Evolutionary conservation across 1,139 yeast genomes (phyloP), one percentile per base, ranked within the genome.

Genomic region (Martiniozyma asiatica): DNA sequence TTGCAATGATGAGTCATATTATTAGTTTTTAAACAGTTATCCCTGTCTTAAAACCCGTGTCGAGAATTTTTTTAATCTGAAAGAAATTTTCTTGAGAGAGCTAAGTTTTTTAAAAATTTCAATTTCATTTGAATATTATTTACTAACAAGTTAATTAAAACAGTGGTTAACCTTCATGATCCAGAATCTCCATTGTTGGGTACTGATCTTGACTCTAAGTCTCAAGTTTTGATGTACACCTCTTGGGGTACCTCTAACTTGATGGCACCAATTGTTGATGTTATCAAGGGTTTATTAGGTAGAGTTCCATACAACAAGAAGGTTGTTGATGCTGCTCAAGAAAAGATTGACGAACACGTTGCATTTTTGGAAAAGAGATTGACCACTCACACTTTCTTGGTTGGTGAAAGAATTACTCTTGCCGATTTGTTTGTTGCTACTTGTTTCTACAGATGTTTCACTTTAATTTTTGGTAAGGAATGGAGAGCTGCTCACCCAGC

Each of bases 1-100:
- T 40, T 48, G 38, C 50, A 49, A 56, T 73, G 84, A 76, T 73
- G 79, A 72, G 61, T 63, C 50, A 43, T 46, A 59, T 58, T 48
- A 46, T 48, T 65, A n/a, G n/a, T n/a, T n/a, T n/a, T 61, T 63
- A 36, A 54, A 73, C 84, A 77, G 87, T 78, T 78, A 78, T 78
- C 89, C 89, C 89, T 78, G 89, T 77, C 89, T 78, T 75, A 78
- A 78, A 67, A 47, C 69, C 52, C 54, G 69, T 77, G 87, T 76
- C 82, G 87, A 77, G 77, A 66, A 57, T 50, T 55, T 24, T n/a
- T 27, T 41, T 43, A 41, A 55, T 63, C 74, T 68, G 73, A 68
- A 51, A 42, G n/a, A n/a, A 3, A 7, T 14, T 6, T 8, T 2
- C 14, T 12, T 10, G n/a, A n/a, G 10, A 13, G 25, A 22, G 11